These are phyloP conservation scores for Ambrosia trifida DNA, from an alignment of 129 eudicot species.

Conservation along the genomic window DNA sequence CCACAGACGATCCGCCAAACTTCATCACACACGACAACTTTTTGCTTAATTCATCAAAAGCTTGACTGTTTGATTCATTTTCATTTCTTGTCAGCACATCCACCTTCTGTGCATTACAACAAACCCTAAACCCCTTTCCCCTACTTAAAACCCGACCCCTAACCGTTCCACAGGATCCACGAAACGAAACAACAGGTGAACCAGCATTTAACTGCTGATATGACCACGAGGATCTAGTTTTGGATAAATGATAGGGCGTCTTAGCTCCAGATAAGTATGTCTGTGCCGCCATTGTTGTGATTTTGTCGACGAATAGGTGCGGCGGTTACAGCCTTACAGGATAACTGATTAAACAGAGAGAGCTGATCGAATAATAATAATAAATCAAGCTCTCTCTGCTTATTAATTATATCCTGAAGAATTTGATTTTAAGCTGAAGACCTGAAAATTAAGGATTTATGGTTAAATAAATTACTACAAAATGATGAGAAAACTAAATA, in stretches of 20 bases:
- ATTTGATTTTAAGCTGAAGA: background rate
- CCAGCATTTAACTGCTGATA: slow-evolving; percentile 13
- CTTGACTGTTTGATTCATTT: slow-evolving; percentile 34
- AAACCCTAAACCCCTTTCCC: slow-evolving; percentile 37
- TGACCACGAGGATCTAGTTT: slow-evolving; percentile 35
- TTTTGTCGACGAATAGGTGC: slow-evolving; percentile 26
- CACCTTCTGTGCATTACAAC: slow-evolving; percentile 45
- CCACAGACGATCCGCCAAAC: slow-evolving; percentile 97
- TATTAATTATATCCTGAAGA: background rate
- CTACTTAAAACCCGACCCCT: slow-evolving; percentile 28
- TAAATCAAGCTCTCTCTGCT: slow-evolving; percentile 40
- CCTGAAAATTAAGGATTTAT: background rate
- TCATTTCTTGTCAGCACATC: slow-evolving; percentile 46
- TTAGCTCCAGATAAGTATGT: slow-evolving; percentile 41
- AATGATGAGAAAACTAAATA: background rate
- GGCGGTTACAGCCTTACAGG: background rate
- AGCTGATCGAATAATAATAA: slow-evolving; percentile 15
- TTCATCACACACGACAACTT: slow-evolving; percentile 89
- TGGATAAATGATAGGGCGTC: slow-evolving; percentile 25
- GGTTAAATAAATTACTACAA: background rate
- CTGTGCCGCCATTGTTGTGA: slow-evolving; percentile 33
- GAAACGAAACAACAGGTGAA: too few relatives aligned
- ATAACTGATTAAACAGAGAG: slow-evolving; percentile 32
- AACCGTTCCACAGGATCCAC: slow-evolving; percentile 21
- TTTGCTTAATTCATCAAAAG: slow-evolving; percentile 35